These are phyloP conservation scores for Stenogyne calaminthoides DNA, from an alignment of 305 asterid genomes.

Conservation along the genomic window DNA sequence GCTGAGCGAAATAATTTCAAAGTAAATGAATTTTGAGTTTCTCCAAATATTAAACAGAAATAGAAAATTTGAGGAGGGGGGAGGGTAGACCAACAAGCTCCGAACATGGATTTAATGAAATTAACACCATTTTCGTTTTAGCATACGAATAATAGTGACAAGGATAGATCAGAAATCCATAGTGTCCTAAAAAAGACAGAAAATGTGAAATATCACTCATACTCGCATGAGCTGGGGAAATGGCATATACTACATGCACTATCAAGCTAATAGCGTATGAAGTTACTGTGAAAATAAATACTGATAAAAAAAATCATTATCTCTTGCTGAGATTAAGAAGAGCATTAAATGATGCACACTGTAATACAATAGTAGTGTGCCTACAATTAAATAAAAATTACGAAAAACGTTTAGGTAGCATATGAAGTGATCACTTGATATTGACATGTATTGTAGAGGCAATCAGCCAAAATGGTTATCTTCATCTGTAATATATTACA, in stretches of 20 bases:
- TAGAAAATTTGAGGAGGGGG: too few species aligned
- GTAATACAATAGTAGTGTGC: background rate
- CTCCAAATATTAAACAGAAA: background rate
- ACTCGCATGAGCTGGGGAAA: background rate
- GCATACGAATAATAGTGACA: background rate
- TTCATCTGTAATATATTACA: background rate
- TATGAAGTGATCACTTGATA: background rate
- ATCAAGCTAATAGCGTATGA: background rate
- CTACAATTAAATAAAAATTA: background rate
- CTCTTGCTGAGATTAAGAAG: background rate
- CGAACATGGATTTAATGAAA: background rate
- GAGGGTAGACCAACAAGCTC: too few species aligned
- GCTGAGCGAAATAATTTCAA: conserved; percentile 9
- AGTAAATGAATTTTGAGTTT: conserved; percentile 8
- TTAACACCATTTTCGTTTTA: background rate
- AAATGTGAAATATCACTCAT: background rate
- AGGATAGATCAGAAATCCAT: background rate
- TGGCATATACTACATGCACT: background rate
- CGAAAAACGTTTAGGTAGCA: background rate
- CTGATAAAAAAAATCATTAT: background rate
- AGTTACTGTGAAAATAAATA: background rate
- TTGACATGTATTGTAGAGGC: background rate
- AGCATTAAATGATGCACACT: background rate
- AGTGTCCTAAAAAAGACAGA: background rate
- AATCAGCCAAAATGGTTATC: background rate